These are phyloP conservation scores for Pistacia vera DNA, from an alignment of 345 rosid genomes.

Conservation along the genomic window DNA sequence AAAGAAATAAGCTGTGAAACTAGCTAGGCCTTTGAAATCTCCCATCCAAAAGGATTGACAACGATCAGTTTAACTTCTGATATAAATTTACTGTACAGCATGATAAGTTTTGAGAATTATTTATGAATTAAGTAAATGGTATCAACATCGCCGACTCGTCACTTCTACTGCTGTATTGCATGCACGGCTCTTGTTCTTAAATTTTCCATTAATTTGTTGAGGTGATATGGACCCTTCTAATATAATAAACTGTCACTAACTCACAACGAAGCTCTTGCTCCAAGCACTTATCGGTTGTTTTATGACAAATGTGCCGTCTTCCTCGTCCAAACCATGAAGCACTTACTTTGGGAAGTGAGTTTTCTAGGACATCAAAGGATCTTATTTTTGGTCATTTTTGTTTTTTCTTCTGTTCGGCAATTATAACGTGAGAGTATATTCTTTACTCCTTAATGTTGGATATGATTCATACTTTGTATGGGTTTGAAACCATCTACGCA, in stretches of 20 bases:
- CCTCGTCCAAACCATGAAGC: neutral
- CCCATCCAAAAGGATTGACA: neutral
- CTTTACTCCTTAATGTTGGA: too few relatives aligned
- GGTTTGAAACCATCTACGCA: too few relatives aligned
- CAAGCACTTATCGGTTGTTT: neutral
- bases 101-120: neutral
- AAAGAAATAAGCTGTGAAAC: too few relatives aligned
- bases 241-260: neutral
- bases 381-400: neutral
- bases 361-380: neutral
- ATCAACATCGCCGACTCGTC: neutral
- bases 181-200: too few relatives aligned
- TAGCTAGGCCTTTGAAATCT: too few relatives aligned
- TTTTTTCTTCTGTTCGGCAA: neutral
- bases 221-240: neutral
- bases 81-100: neutral
- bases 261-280: conserved; percentile 2
- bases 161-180: neutral
- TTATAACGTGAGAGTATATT: too few relatives aligned
- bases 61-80: too few relatives aligned
- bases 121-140: neutral
- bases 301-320: conserved; percentile 18
- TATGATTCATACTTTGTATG: too few relatives aligned
- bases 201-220: neutral
- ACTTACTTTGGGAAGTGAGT: neutral